Conservation (phyloP, 2,329 filamentous ascomycete genomes). For the Atkinsonella hypoxylon region DNA sequence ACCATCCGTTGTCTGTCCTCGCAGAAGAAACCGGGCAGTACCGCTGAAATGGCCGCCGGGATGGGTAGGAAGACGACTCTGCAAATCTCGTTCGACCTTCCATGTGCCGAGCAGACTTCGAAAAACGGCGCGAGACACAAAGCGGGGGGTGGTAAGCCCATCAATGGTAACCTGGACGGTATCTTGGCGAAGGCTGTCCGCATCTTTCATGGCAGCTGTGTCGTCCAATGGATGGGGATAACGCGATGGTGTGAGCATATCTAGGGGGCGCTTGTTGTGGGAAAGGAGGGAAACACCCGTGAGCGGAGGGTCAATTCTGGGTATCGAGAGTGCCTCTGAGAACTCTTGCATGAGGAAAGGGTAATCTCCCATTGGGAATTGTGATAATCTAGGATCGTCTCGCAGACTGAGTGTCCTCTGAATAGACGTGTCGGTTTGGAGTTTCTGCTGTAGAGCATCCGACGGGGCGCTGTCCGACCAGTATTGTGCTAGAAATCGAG, state of each 20-base stretch:
- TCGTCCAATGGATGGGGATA: conserved; percentile 31
- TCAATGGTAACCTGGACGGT: conserved; percentile 30
- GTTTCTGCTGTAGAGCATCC: conserved; percentile 24
- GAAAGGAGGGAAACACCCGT: conserved; percentile 21
- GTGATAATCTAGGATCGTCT: conserved; percentile 38
- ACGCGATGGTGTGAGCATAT: conserved; percentile 44
- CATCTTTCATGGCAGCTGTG: conserved; percentile 25
- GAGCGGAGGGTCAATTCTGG: conserved; percentile 21
- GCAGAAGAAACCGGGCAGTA: conserved; percentile 51
- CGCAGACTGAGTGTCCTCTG: conserved; percentile 38
- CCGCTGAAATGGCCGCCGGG: conserved; percentile 55
- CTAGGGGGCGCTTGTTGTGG: conserved; percentile 31
- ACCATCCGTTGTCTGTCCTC: conserved; percentile 44
- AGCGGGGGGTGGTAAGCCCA: conserved; percentile 32
- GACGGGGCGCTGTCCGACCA: conserved; percentile 35
- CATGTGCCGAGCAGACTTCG: conserved; percentile 59
- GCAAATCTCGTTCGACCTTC: conserved; percentile 47
- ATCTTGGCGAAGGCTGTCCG: conserved; percentile 31
- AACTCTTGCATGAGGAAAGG: conserved; percentile 64
- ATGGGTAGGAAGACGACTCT: conserved; percentile 40
- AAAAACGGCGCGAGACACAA: conserved; percentile 56
- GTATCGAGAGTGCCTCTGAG: conserved; percentile 43
- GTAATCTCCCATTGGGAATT: conserved; percentile 81
- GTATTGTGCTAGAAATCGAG: conserved; percentile 49
- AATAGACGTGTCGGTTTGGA: conserved; percentile 32